Percentiles rank a stretch among this genome's conserved stretches.
Evolutionary conservation across 1,284 basidiomycete species (phyloP).

Genomic region (Cryptococcus sp.): DNA sequence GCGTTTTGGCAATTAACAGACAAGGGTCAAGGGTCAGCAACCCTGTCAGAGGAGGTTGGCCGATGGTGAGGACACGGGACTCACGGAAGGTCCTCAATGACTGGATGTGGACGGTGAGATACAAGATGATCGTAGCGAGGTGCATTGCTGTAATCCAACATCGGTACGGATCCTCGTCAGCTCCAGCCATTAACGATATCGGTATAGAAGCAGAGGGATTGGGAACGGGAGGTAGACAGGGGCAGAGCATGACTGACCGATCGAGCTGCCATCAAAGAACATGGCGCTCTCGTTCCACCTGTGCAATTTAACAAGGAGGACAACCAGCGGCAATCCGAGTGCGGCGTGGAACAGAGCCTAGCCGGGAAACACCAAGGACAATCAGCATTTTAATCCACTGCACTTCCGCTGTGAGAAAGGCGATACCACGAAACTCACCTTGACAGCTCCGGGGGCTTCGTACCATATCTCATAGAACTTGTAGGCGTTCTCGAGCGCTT

Average conservation of each 20-base stretch:
- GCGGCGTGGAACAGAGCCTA: conserved; percentile 82
- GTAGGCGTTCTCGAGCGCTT: conserved; percentile 70
- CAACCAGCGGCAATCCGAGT: conserved; percentile 71
- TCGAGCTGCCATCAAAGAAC: conserved; percentile 83
- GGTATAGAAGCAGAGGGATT: not conserved
- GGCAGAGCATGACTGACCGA: conserved; percentile 60
- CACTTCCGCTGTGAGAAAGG: not conserved
- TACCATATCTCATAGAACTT: conserved; percentile 87
- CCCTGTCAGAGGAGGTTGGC: too few relatives aligned
- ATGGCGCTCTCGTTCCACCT: conserved; percentile 86
- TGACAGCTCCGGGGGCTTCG: conserved; percentile 79
- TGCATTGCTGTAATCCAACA: conserved; percentile 61
- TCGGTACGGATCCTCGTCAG: not conserved
- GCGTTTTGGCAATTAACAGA: too few relatives aligned
- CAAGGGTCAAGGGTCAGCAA: not conserved
- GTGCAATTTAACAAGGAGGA: conserved; percentile 73
- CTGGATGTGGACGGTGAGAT: conserved; percentile 76
- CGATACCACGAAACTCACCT: conserved; percentile 59
- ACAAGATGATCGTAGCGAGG: conserved; percentile 72
- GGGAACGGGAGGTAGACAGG: not conserved
- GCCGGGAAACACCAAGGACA: too few relatives aligned
- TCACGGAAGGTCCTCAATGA: conserved; percentile 64
- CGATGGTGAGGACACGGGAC: conserved; percentile 9
- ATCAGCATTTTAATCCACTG: not conserved
- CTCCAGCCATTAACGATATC: not conserved